Conservation (phyloP, 345 rosid genomes). For the Lepidium aucheri region DNA sequence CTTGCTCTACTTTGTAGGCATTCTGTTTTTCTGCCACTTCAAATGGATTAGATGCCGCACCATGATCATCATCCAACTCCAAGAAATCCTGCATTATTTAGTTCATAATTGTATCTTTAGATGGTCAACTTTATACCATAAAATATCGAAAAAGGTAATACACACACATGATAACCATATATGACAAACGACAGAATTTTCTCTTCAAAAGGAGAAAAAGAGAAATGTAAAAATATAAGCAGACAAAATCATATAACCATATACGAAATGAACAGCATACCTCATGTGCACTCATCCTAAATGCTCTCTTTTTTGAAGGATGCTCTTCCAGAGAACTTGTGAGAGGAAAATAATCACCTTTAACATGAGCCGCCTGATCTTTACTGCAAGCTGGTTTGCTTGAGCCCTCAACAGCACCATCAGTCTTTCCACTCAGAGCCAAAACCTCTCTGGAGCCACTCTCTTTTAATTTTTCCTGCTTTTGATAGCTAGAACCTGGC, state of each 20-base stretch:
- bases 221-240: neutral
- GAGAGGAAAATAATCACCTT: slow-evolving; percentile 26
- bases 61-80: slow-evolving; percentile 65
- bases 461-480: slow-evolving; percentile 34
- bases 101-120: neutral
- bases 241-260: neutral
- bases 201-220: neutral
- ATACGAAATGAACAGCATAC: slow-evolving; percentile 24
- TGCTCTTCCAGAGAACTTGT: slow-evolving; percentile 24
- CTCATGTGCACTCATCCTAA: slow-evolving; percentile 86
- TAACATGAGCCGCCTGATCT: slow-evolving; percentile 24
- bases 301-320: slow-evolving; percentile 40
- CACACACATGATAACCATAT: neutral
- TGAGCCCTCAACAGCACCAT: slow-evolving; percentile 27
- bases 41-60: slow-evolving; percentile 21
- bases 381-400: slow-evolving; percentile 18
- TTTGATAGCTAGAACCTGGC: slow-evolving; percentile 29
- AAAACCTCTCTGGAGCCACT: slow-evolving; percentile 28
- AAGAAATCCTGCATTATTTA: slow-evolving; percentile 49
- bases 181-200: neutral
- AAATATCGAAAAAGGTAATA: neutral
- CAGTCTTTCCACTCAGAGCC: slow-evolving; percentile 24
- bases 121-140: slow-evolving; percentile 1
- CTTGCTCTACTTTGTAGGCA: slow-evolving; percentile 20
- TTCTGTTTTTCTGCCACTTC: slow-evolving; percentile 35